These are phyloP conservation scores for Epichloe coenophiala DNA, from an alignment of 2,329 filamentous ascomycete species.

Conservation along the genomic window DNA sequence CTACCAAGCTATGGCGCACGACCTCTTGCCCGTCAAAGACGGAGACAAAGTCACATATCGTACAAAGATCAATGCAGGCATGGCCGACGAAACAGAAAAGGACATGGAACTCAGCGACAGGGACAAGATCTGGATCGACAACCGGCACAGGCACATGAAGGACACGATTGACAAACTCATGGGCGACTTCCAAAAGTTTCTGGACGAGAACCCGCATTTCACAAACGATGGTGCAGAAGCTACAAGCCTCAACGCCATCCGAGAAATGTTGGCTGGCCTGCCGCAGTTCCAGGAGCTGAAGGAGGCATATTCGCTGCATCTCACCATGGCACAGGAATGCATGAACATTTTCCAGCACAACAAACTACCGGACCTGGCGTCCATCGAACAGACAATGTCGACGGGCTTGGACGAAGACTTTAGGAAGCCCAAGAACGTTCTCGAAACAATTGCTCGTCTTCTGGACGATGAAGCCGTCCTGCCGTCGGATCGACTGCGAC, in stretches of 20 bases:
- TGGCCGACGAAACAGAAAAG: conserved; percentile 59
- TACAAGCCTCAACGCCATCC: conserved; percentile 77
- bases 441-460: conserved; percentile 74
- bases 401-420: conserved; percentile 90
- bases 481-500: conserved; percentile 62
- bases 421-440: conserved; percentile 77
- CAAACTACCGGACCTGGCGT: conserved; percentile 77
- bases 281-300: conserved; percentile 95
- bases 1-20: conserved; percentile 96
- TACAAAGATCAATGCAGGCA: conserved; percentile 64
- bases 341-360: conserved; percentile 84
- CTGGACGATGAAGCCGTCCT: conserved; percentile 70
- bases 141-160: conserved; percentile 93
- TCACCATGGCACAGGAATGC: conserved; percentile 94
- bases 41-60: conserved; percentile 79
- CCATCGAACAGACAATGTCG: conserved; percentile 78
- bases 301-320: conserved; percentile 82
- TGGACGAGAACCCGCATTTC: conserved; percentile 85
- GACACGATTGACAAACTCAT: conserved; percentile 91
- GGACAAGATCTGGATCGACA: conserved; percentile 91
- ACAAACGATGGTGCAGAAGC: conserved; percentile 53
- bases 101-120: conserved; percentile 85
- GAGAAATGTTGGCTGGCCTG: conserved; percentile 90
- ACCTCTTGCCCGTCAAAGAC: conserved; percentile 78
- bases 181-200: conserved; percentile 83